A percentile compares a stretch with the other conserved stretches of the same genome.
These are phyloP conservation scores for Ceratobasidium sp. DNA, from an alignment of 1,284 basidiomycete genomes.

Conservation along the genomic window DNA sequence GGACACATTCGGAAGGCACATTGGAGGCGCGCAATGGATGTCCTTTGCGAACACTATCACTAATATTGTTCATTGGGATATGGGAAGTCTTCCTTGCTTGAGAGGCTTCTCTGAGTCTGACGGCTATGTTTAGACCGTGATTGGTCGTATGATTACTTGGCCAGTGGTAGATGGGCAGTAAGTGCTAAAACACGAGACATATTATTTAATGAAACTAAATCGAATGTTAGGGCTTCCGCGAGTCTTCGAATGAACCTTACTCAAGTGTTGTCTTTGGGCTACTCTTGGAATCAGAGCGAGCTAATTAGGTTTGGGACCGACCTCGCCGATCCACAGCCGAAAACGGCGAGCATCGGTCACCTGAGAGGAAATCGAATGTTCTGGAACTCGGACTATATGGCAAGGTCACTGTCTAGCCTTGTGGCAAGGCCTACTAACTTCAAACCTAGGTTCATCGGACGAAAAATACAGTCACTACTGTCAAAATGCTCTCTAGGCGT, in stretches of 20 bases:
- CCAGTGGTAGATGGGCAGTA: constrained; percentile 43
- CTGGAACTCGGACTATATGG: constrained; percentile 75
- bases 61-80: constrained; percentile 45
- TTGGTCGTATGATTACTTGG: constrained; percentile 44
- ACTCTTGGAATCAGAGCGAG: constrained; percentile 46
- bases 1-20: constrained; percentile 14
- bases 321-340: constrained; percentile 48
- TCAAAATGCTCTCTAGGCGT: constrained; percentile 72
- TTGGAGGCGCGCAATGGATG: constrained; percentile 41
- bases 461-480: constrained; percentile 64
- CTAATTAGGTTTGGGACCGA: constrained; percentile 50
- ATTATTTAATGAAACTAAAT: not conserved
- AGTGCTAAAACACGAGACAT: not conserved
- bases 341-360: constrained; percentile 67
- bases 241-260: constrained; percentile 41
- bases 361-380: constrained; percentile 71
- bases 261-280: constrained; percentile 38
- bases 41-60: constrained; percentile 41
- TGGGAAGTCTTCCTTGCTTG: constrained; percentile 31
- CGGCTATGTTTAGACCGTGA: constrained; percentile 21
- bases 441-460: constrained; percentile 66
- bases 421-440: not conserved
- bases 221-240: constrained; percentile 36
- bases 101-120: not conserved
- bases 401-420: constrained; percentile 47